These are phyloP conservation scores for Globisporangium splendens DNA, from an alignment of 352 stramenopile genomes.

Conservation along the genomic window DNA sequence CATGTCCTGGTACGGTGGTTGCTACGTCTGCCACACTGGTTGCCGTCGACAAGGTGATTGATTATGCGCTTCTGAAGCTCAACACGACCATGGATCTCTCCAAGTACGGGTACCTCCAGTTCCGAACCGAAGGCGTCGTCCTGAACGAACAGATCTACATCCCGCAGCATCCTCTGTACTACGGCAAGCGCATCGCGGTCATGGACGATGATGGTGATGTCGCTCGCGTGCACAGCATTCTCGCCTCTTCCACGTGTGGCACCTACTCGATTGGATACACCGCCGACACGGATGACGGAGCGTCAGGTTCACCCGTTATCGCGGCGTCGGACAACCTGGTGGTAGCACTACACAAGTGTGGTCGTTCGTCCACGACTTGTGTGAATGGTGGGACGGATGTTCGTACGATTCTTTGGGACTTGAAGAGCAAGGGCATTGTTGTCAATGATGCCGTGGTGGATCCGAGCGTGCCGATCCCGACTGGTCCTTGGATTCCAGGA, in stretches of 20 bases:
- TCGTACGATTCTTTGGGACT: not conserved
- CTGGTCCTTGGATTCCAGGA: constrained; percentile 14
- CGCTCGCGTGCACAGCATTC: not conserved
- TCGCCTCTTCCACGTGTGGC: not conserved
- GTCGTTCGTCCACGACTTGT: not conserved
- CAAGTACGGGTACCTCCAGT: constrained; percentile 30
- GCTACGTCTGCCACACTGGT: constrained; percentile 27
- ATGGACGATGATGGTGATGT: constrained; percentile 14
- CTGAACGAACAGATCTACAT: constrained; percentile 25
- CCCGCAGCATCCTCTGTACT: constrained; percentile 26
- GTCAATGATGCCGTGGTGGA: not conserved
- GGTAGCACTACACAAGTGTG: not conserved
- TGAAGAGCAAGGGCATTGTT: constrained; percentile 3
- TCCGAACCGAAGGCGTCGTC: constrained; percentile 21
- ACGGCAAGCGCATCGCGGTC: constrained; percentile 26
- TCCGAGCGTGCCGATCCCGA: not conserved
- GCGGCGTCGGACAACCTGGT: constrained; percentile 1
- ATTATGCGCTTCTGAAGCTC: constrained; percentile 50
- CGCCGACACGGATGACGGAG: not conserved
- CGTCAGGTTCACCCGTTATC: not conserved
- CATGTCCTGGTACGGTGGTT: constrained; percentile 20
- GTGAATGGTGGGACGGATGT: constrained; percentile 5
- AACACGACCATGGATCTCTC: constrained; percentile 18
- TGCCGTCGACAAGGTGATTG: constrained; percentile 16
- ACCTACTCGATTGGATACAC: not conserved